Evolutionary conservation across 1,139 yeast genomes (phyloP).

Genomic region (Diutina siamensis): DNA sequence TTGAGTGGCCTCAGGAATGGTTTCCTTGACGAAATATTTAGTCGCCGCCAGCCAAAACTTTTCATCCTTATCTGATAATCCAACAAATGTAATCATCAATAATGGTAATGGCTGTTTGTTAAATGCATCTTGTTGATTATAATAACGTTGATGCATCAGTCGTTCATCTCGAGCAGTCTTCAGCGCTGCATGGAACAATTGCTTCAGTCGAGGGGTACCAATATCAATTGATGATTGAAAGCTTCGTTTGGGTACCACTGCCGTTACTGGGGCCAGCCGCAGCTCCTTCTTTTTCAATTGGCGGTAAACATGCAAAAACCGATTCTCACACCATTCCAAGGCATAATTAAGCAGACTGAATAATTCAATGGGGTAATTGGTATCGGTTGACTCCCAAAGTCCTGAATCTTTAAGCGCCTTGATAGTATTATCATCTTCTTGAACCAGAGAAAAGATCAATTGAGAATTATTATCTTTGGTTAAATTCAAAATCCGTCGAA

Average conservation of each 20-base stretch:
- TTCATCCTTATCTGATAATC: conserved; percentile 48
- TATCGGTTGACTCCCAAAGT: conserved; percentile 37
- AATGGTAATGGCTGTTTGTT: conserved; percentile 56
- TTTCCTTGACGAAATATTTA: conserved; percentile 40
- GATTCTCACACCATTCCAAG: conserved; percentile 93
- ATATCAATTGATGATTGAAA: not conserved
- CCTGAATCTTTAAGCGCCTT: conserved; percentile 64
- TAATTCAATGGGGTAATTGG: conserved; percentile 38
- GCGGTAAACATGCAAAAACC: conserved; percentile 61
- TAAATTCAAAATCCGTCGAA: conserved; percentile 74
- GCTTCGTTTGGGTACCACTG: not conserved
- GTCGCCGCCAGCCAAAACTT: conserved; percentile 53
- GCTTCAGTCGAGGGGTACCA: conserved; percentile 57
- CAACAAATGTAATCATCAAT: conserved; percentile 59
- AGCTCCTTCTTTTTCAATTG: conserved; percentile 16
- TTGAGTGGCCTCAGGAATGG: conserved; percentile 36
- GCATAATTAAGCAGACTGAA: conserved; percentile 77
- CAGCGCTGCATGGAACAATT: conserved; percentile 52
- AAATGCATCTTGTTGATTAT: conserved; percentile 16
- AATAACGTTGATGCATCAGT: conserved; percentile 21
- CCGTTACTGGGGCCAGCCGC: conserved; percentile 4
- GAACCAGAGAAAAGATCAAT: conserved; percentile 68
- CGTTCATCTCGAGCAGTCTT: conserved; percentile 36
- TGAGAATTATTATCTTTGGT: conserved; percentile 60
- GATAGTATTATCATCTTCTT: conserved; percentile 48